Evolutionary conservation across 257 asterid species (phyloP).

Genomic region (Solanum boliviense): DNA sequence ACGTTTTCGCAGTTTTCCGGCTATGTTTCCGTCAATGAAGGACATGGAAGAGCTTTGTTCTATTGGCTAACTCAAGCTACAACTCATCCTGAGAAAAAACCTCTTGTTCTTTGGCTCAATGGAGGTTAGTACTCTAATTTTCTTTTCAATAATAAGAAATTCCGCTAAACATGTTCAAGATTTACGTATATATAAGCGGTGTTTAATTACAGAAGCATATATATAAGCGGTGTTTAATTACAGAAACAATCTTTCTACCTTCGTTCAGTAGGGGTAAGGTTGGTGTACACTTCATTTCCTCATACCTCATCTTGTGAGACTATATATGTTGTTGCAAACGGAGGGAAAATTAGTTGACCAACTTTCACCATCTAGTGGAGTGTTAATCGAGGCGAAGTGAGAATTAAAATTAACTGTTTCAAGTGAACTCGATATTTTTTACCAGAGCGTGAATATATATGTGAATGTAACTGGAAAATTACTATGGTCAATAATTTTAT

Average conservation of each 20-base stretch:
- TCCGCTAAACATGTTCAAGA: background rate
- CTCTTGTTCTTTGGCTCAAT: conserved; percentile 82
- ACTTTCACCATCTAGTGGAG: background rate
- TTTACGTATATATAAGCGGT: background rate
- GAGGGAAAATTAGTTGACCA: too few relatives aligned
- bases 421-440: background rate
- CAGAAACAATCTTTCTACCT: background rate
- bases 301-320: too few relatives aligned
- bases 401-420: too few relatives aligned
- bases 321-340: too few relatives aligned
- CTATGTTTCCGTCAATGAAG: conserved; percentile 47
- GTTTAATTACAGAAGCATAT: background rate
- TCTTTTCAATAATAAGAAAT: background rate
- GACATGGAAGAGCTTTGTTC: conserved; percentile 65
- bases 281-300: background rate
- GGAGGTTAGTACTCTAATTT: conserved; percentile 37
- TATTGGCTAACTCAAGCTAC: conserved; percentile 76
- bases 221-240: too few relatives aligned
- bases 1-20: conserved; percentile 67
- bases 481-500: background rate
- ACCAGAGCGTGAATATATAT: background rate
- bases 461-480: background rate
- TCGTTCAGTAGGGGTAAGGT: background rate
- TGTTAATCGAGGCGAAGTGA: background rate
- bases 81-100: conserved; percentile 25